phyloP scores from a whole-genome alignment of 2,329 filamentous ascomycete genomes.

The Shiraia bambusicola region DNA sequence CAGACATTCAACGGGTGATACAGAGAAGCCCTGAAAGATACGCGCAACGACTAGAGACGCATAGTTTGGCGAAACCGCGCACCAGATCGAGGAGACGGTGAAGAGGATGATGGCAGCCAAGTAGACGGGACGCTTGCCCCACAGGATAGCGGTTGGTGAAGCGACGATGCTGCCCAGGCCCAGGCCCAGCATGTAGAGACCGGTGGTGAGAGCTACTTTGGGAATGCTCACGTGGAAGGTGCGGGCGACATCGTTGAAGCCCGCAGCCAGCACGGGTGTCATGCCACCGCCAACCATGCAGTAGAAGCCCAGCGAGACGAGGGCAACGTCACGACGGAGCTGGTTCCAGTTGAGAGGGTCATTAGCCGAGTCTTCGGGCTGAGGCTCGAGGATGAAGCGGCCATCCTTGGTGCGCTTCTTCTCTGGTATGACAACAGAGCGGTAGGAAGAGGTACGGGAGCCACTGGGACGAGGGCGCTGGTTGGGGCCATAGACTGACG shows the following conservation, averaged over 20 bases:
- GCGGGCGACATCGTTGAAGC: slow-evolving; percentile 76
- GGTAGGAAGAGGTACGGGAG: slow-evolving; percentile 23
- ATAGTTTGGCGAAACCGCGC: slow-evolving; percentile 79
- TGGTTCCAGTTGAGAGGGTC: slow-evolving; percentile 90
- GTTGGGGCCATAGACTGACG: slow-evolving; percentile 27
- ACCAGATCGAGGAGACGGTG: slow-evolving; percentile 76
- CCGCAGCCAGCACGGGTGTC: slow-evolving; percentile 85
- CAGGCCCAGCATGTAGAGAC: slow-evolving; percentile 90
- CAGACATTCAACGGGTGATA: slow-evolving; percentile 88
- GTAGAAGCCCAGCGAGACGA: slow-evolving; percentile 84
- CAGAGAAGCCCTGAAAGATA: slow-evolving; percentile 82
- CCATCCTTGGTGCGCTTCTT: slow-evolving; percentile 81
- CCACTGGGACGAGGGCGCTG: slow-evolving; percentile 9
- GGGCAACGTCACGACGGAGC: slow-evolving; percentile 75
- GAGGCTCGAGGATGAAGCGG: slow-evolving; percentile 82
- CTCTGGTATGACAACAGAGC: slow-evolving; percentile 34
- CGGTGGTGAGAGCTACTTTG: slow-evolving; percentile 80
- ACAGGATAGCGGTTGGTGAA: slow-evolving; percentile 88
- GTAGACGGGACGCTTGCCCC: slow-evolving; percentile 88
- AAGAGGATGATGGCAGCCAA: slow-evolving; percentile 77
- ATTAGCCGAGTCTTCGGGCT: slow-evolving; percentile 86
- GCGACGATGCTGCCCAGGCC: slow-evolving; percentile 81
- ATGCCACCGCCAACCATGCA: slow-evolving; percentile 93
- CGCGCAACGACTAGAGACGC: slow-evolving; percentile 76
- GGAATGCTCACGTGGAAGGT: slow-evolving; percentile 68